A percentile compares a stretch with the other conserved stretches of the same genome.
These are phyloP conservation scores for Domatiomyces catenatus DNA, from an alignment of 2,329 filamentous ascomycete genomes.

Conservation along the genomic window DNA sequence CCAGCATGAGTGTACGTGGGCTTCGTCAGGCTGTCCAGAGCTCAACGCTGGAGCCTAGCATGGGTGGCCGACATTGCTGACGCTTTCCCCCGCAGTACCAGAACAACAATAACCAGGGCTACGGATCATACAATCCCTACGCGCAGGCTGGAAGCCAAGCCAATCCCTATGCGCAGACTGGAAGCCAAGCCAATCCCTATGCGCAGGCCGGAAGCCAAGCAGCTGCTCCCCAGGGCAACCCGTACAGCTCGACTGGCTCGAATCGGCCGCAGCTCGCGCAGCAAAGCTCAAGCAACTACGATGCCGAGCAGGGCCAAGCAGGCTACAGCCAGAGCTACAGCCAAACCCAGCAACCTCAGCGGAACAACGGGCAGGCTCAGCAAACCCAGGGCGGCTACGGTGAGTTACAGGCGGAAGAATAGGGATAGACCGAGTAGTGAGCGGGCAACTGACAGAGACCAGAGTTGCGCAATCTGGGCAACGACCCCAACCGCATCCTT, in stretches of 20 bases:
- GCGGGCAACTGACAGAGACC: conserved; percentile 4
- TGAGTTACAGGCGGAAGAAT: conserved; percentile 4
- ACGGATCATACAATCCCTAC: conserved; percentile 33
- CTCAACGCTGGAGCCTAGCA: background rate
- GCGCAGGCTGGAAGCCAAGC: conserved; percentile 11
- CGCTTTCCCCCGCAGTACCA: conserved; percentile 3
- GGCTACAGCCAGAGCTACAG: conserved; percentile 29
- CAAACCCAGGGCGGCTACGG: conserved; percentile 16
- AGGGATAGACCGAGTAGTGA: background rate
- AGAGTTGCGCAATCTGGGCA: conserved; percentile 31
- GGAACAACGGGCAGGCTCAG: background rate
- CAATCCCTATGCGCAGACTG: conserved; percentile 13
- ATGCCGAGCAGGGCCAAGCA: conserved; percentile 30
- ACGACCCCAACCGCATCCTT: conserved; percentile 60
- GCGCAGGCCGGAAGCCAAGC: conserved; percentile 12
- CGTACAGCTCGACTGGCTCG: conserved; percentile 29
- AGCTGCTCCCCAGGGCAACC: conserved; percentile 18
- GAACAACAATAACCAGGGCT: conserved; percentile 20
- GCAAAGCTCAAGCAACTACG: conserved; percentile 23
- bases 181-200: conserved; percentile 17
- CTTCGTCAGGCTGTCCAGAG: background rate
- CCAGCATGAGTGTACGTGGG: background rate
- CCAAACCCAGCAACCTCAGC: background rate
- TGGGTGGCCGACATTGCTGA: background rate
- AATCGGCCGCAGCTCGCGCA: conserved; percentile 17